phyloP scores from a whole-genome alignment of 2,329 filamentous ascomycete species.

The Hymenoscyphus fructigenus region DNA sequence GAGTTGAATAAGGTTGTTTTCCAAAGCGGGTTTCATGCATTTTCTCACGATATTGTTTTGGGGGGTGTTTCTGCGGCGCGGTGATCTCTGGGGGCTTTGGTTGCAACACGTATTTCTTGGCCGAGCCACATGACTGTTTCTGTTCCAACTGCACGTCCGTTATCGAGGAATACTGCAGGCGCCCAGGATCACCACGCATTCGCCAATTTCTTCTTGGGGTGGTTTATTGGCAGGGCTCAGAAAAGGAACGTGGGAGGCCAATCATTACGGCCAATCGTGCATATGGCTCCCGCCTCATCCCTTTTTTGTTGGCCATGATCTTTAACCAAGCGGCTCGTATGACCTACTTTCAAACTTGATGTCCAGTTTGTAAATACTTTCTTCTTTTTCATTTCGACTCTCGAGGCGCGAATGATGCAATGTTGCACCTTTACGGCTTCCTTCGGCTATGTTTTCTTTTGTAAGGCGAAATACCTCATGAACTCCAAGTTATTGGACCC shows the following conservation, averaged over 20 bases:
- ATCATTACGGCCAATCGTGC: conserved; percentile 14
- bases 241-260: conserved; percentile 21
- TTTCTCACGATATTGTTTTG: not conserved
- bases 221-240: not conserved
- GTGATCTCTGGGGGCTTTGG: not conserved
- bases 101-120: conserved; percentile 11
- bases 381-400: not conserved
- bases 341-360: not conserved
- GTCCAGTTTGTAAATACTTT: not conserved
- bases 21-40: conserved; percentile 2
- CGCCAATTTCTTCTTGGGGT: conserved; percentile 15
- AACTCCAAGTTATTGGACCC: not conserved
- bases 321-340: not conserved
- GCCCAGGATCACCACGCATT: conserved; percentile 23
- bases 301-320: conserved; percentile 20
- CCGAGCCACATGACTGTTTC: conserved; percentile 27
- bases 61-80: not conserved
- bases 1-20: conserved; percentile 16
- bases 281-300: conserved; percentile 19
- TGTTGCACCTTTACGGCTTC: conserved; percentile 6
- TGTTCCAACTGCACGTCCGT: conserved; percentile 25
- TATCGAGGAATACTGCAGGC: conserved; percentile 22
- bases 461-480: not conserved
- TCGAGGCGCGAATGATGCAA: conserved; percentile 12
- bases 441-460: conserved; percentile 2